phyloP scores from a whole-genome alignment of 345 rosid species.

The Rhodomyrtus tomentosa region DNA sequence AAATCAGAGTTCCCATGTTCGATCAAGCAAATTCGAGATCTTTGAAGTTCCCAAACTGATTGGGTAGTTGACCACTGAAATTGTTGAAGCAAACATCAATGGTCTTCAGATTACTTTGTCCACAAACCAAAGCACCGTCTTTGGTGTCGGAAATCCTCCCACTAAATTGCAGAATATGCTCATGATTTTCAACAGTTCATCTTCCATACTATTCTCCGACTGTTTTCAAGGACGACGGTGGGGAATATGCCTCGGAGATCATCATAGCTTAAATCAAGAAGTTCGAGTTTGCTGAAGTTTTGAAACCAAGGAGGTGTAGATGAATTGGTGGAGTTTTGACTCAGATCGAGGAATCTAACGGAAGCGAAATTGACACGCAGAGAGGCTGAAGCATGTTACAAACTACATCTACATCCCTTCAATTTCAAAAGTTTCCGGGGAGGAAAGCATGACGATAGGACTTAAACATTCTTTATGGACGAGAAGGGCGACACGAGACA shows the following conservation, averaged over 20 bases:
- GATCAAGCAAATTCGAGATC: no score
- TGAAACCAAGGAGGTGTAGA: neutral
- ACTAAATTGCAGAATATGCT: neutral
- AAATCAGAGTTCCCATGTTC: no score
- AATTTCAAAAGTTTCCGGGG: neutral
- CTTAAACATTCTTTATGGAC: neutral
- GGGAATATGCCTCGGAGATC: no score
- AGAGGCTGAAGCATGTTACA: neutral
- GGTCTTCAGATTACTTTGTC: neutral
- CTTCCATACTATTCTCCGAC: neutral
- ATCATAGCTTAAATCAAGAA: no score
- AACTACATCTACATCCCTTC: neutral
- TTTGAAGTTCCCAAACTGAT: no score
- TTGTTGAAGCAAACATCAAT: neutral
- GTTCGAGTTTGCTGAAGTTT: no score
- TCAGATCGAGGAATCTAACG: neutral
- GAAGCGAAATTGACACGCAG: neutral
- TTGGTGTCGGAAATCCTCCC: neutral
- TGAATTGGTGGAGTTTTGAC: neutral
- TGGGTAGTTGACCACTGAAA: no score
- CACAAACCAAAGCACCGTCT: neutral
- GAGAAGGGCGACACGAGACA: neutral
- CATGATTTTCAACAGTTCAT: neutral
- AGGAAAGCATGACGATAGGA: neutral
- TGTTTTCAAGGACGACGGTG: no score